These are phyloP conservation scores for Alternaria angustiovoidea DNA, from an alignment of 2,329 filamentous ascomycete genomes.

Conservation along the genomic window DNA sequence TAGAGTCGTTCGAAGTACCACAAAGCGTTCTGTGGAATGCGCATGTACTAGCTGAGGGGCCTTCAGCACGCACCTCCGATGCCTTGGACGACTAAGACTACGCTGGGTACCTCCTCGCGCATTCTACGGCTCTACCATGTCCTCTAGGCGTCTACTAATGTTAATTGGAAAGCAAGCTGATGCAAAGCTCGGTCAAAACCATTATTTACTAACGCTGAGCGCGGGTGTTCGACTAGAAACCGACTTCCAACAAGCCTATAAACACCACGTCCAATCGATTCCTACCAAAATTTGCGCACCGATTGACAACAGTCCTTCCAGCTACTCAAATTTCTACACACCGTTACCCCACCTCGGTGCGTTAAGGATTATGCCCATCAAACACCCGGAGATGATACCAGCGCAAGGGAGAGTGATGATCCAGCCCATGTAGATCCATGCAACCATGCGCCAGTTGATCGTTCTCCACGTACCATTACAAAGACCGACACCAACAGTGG, in stretches of 20 bases:
- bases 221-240: background rate
- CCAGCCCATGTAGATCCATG: constrained; percentile 56
- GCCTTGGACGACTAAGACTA: background rate
- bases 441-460: constrained; percentile 55
- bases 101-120: background rate
- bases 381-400: constrained; percentile 62
- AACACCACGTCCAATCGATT: background rate
- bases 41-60: background rate
- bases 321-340: constrained; percentile 2
- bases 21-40: background rate
- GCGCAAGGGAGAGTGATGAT: constrained; percentile 55
- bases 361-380: constrained; percentile 71
- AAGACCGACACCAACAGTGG: constrained; percentile 45
- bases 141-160: background rate
- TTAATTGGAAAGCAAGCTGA: background rate
- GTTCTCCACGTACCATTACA: constrained; percentile 48
- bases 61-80: background rate
- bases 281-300: background rate
- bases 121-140: background rate
- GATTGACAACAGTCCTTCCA: background rate
- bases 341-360: constrained; percentile 56
- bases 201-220: background rate
- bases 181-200: background rate
- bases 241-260: background rate
- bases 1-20: background rate